Percentiles rank a stretch among this genome's conserved stretches.
Conservation (phyloP, 345 rosid genomes). For the Cardamine chenopodiifolia region DNA sequence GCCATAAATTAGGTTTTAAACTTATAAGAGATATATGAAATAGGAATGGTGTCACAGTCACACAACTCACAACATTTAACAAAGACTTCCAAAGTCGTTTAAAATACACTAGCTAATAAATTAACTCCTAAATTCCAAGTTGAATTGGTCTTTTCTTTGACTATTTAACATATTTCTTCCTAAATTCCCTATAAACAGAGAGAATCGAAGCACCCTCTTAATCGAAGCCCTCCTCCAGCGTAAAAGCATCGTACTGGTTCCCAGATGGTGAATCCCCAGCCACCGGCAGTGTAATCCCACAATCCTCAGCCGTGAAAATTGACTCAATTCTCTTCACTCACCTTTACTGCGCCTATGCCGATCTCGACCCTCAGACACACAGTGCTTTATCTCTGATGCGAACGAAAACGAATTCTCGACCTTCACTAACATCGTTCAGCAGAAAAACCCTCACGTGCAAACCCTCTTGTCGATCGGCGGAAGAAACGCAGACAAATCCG, state of each 20-base stretch:
- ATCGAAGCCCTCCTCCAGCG: not conserved
- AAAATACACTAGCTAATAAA: too few species aligned
- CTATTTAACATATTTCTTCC: too few species aligned
- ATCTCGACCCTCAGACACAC: slow-evolving; percentile 41
- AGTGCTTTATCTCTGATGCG: slow-evolving; percentile 41
- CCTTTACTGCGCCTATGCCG: slow-evolving; percentile 59
- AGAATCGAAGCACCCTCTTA: too few species aligned
- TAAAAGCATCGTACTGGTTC: slow-evolving; percentile 61
- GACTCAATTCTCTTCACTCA: slow-evolving; percentile 60
- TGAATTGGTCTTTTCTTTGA: too few species aligned
- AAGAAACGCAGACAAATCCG: slow-evolving; percentile 33
- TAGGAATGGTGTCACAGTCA: too few species aligned
- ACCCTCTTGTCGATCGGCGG: slow-evolving; percentile 67
- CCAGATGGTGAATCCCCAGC: slow-evolving; percentile 26
- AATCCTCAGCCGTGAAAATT: slow-evolving; percentile 9
- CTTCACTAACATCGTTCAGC: slow-evolving; percentile 48
- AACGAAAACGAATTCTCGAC: slow-evolving; percentile 48
- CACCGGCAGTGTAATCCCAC: too few species aligned
- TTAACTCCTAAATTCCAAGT: too few species aligned
- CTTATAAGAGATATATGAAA: too few species aligned
- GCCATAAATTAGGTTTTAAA: too few species aligned
- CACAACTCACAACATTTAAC: too few species aligned
- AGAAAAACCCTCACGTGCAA: slow-evolving; percentile 43
- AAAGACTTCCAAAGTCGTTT: too few species aligned
- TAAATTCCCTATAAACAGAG: too few species aligned